Evolutionary conservation across 2,329 filamentous ascomycete genomes (phyloP).

Genomic region (Conoideocrella luteorostrata): DNA sequence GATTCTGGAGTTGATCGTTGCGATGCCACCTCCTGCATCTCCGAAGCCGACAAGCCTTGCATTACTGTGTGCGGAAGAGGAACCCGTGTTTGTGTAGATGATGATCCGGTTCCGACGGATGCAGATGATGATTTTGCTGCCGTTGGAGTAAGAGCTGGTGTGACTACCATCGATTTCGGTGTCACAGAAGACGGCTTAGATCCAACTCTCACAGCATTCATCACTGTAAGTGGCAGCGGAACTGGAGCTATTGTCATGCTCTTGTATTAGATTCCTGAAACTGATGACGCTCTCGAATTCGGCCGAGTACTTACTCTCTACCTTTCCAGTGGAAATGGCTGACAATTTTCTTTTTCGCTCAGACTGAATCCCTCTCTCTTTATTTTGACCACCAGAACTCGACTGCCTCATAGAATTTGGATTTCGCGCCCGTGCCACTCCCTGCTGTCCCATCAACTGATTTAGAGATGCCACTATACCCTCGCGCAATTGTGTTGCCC

Average conservation of each 20-base stretch:
- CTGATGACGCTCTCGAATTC: too few relatives aligned
- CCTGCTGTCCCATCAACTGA: background rate
- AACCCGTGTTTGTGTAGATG: background rate
- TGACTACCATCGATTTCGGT: too few relatives aligned
- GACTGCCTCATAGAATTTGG: too few relatives aligned
- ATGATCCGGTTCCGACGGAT: background rate
- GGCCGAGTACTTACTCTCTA: conserved; percentile 5
- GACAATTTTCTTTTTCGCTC: too few relatives aligned
- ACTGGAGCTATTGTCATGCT: conserved; percentile 5
- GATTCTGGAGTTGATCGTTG: too few relatives aligned
- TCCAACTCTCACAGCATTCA: background rate
- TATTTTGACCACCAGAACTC: background rate
- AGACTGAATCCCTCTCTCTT: background rate
- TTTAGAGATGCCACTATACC: background rate
- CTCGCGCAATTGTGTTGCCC: too few relatives aligned
- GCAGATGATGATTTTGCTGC: background rate
- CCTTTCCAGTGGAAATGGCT: background rate
- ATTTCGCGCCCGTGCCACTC: background rate
- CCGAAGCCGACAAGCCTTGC: background rate
- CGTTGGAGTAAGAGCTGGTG: too few relatives aligned
- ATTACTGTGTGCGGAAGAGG: background rate
- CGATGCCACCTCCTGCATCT: too few relatives aligned
- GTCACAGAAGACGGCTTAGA: background rate
- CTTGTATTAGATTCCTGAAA: too few relatives aligned
- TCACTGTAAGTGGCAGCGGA: conserved; percentile 2